Conservation (phyloP, 2,329 filamentous ascomycete species). For the Cladosporium sp. region DNA sequence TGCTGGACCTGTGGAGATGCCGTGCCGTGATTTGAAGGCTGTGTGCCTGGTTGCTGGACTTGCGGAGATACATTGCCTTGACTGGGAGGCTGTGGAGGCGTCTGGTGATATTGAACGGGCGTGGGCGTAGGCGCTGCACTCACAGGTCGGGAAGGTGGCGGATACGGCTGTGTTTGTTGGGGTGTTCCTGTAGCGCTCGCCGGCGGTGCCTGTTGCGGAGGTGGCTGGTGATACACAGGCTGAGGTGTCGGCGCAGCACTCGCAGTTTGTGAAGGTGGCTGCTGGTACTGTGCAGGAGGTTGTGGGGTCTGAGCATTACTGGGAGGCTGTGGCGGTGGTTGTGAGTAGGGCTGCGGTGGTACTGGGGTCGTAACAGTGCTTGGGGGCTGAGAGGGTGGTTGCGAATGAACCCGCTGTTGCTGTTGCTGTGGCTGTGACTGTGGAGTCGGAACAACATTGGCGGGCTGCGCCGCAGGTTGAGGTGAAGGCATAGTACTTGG, state of each 20-base stretch:
- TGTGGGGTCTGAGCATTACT: not conserved
- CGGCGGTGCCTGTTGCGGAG: not conserved
- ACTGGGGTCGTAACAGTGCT: not conserved
- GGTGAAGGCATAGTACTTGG: not conserved
- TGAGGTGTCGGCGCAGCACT: constrained; percentile 8
- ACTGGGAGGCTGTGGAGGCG: not conserved
- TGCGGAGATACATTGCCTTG: not conserved
- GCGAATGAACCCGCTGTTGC: not conserved
- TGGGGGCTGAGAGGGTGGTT: not conserved
- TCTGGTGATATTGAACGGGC: not conserved
- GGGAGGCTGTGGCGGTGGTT: constrained; percentile 3
- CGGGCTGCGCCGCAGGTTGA: not conserved
- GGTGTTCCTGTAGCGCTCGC: not conserved
- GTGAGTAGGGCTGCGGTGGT: not conserved
- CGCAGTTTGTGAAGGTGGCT: not conserved
- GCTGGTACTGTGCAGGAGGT: constrained; percentile 4
- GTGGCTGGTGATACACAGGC: not conserved
- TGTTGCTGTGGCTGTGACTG: not conserved
- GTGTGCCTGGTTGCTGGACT: constrained; percentile 2
- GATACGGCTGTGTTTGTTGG: not conserved
- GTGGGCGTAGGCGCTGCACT: not conserved
- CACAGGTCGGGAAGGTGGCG: not conserved
- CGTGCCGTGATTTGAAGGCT: not conserved
- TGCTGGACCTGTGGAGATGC: constrained; percentile 1
- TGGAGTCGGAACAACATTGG: not conserved